Evolutionary conservation across 1,139 yeast species (phyloP), one percentile per base, ranked within the genome.

Genomic region (Scheffersomyces stambukii): DNA sequence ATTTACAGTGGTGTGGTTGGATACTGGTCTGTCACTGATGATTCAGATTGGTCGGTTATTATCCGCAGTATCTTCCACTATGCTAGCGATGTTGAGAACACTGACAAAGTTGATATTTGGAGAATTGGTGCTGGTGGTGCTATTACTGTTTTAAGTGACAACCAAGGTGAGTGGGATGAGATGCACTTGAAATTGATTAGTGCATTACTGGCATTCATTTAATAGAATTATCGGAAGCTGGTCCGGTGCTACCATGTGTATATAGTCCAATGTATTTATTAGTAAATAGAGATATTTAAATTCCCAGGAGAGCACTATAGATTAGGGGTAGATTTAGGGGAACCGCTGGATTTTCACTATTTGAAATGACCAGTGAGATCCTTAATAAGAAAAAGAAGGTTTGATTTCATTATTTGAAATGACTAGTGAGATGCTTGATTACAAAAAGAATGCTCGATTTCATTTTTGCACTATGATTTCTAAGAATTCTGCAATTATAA

Each of bases 101-200:
- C 48, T 1, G 37, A 31, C 4, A 24, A 26, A 1, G 37, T 36
- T 8, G 55, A 58, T 10, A 44, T 65, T 8, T 91, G 96, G 95
- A 67, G 89, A 42, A 76, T 91, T 35, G 99, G 99, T 3, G 98
- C 98, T 6, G 99, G 99, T 8, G 99, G 99, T 6, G 99, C 98
- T 17, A 81, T 93, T 33, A 91, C 98, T 0, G 93, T 88, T 3
- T 63, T 93, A 35, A 85, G 96, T 51, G 79, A 86, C 15, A 66
- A 69, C 6, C 73, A 74, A 13, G 91, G 79, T 2, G 99, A 93
- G 54, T 86, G 94, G 85, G 89, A 86, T 20, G 99, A 93, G 52
- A 83, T 93, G 95, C 57, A 70, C 32, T 63, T 83, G 15, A 93
- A 93, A 52, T 62, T 91, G 19, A 75, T 77, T 26, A 79, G 93